phyloP scores from a whole-genome alignment of 2,329 filamentous ascomycete species.

The Raffaelea deltoideospora region DNA sequence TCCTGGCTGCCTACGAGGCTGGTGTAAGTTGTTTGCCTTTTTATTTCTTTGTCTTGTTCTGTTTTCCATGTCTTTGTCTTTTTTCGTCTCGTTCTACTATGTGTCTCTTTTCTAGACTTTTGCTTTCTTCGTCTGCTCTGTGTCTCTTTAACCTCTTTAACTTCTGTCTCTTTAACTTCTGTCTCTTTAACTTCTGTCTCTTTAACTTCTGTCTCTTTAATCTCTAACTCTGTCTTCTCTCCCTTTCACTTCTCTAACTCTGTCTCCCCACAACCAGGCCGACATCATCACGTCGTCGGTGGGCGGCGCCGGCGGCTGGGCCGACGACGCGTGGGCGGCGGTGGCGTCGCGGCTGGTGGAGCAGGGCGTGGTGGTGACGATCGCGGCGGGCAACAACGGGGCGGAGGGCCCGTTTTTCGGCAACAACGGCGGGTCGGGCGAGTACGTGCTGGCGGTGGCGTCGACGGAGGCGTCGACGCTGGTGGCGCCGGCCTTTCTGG shows the following conservation, averaged over 20 bases:
- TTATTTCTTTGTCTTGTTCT: no score
- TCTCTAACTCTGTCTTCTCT: not conserved
- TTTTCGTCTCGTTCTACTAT: no score
- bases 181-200: no score
- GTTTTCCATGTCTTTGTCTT: no score
- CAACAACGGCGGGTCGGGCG: slow-evolving; percentile 17
- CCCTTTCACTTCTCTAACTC: not conserved
- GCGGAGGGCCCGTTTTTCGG: slow-evolving; percentile 2
- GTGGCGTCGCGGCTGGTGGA: slow-evolving; percentile 36
- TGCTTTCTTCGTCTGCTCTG: not conserved
- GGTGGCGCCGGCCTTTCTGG: slow-evolving; percentile 9
- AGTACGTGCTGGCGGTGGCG: slow-evolving; percentile 26
- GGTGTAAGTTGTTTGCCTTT: slow-evolving; percentile 15
- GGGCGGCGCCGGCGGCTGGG: slow-evolving; percentile 34
- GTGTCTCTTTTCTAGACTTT: no score
- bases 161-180: no score
- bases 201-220: no score
- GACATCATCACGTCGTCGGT: slow-evolving; percentile 42
- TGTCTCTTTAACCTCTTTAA: not conserved
- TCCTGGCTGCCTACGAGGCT: slow-evolving; percentile 42
- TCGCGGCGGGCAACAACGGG: slow-evolving; percentile 36
- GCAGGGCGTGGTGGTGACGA: slow-evolving; percentile 34
- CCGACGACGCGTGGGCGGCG: slow-evolving; percentile 33
- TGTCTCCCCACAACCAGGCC: no score
- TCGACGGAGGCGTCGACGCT: slow-evolving; percentile 18